These are phyloP conservation scores for Lolium multiflorum DNA, from an alignment of 176 grass and related monocot genomes.

Conservation along the genomic window DNA sequence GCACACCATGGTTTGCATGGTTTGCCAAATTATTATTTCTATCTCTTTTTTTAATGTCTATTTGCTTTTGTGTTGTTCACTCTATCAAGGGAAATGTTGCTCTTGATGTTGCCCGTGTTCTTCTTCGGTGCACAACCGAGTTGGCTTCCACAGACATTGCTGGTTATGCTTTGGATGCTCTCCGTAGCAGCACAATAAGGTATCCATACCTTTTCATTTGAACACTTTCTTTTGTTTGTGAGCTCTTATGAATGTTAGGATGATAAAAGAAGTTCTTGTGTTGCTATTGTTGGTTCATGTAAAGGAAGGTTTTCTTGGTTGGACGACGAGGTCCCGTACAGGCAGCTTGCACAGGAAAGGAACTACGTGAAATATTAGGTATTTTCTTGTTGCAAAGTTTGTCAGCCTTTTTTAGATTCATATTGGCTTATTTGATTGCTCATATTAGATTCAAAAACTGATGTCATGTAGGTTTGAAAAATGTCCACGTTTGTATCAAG, in stretches of 20 bases:
- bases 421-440: constrained; percentile 30
- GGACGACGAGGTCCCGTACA: constrained; percentile 88
- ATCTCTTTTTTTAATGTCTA: neutral
- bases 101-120: constrained; percentile 91
- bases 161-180: constrained; percentile 76
- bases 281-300: constrained; percentile 39
- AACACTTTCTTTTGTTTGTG: constrained; percentile 12
- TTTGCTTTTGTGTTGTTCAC: constrained; percentile 16
- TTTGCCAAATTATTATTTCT: neutral
- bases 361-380: constrained; percentile 93
- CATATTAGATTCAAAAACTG: constrained; percentile 15
- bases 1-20: neutral
- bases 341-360: constrained; percentile 91
- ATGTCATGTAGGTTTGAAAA: constrained; percentile 69
- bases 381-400: constrained; percentile 38
- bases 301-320: constrained; percentile 89
- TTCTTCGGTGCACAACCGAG: constrained; percentile 69
- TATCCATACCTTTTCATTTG: constrained; percentile 31
- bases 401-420: neutral
- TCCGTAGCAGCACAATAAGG: constrained; percentile 79
- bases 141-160: constrained; percentile 90
- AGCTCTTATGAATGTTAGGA: constrained; percentile 28
- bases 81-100: constrained; percentile 89
- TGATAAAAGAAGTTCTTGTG: constrained; percentile 22
- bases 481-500: constrained; percentile 68